Evolutionary conservation across 495 filamentous ascomycete genomes (phyloP).

Genomic region (Neurospora sp.): DNA sequence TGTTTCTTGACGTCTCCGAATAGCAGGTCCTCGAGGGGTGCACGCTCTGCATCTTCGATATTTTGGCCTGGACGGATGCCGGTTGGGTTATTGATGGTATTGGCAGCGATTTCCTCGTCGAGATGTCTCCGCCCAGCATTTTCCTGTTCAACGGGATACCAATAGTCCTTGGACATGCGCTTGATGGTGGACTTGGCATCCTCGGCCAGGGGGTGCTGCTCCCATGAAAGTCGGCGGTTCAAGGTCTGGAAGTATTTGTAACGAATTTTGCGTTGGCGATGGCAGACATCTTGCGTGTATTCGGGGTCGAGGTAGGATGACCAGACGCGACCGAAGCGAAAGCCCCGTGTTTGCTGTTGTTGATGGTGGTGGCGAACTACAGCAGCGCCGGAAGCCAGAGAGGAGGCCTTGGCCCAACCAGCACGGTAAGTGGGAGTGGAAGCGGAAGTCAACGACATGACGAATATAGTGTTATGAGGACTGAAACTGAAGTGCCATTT

Average conservation of each 20-base stretch:
- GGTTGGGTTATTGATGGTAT: conserved; percentile 10
- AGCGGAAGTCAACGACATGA: conserved; percentile 27
- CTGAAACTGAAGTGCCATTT: not conserved
- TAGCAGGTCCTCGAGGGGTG: conserved; percentile 22
- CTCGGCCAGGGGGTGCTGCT: conserved; percentile 20
- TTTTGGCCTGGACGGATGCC: conserved; percentile 25
- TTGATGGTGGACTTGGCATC: conserved; percentile 22
- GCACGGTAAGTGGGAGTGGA: conserved; percentile 22
- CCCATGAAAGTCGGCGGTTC: conserved; percentile 27
- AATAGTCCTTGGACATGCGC: conserved; percentile 26
- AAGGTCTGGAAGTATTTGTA: conserved; percentile 33
- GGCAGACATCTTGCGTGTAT: conserved; percentile 26
- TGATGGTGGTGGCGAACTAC: conserved; percentile 10
- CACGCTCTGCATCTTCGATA: conserved; percentile 28
- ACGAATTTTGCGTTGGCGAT: conserved; percentile 25
- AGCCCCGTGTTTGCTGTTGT: conserved; percentile 31
- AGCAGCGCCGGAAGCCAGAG: conserved; percentile 9
- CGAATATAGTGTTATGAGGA: conserved; percentile 1
- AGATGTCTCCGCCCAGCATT: not conserved
- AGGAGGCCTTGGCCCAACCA: conserved; percentile 11
- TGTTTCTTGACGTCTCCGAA: conserved; percentile 11
- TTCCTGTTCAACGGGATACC: conserved; percentile 12
- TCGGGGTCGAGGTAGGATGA: conserved; percentile 30
- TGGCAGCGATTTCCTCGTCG: conserved; percentile 2
- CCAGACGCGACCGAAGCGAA: conserved; percentile 35